Conservation (phyloP, 2,329 filamentous ascomycete species). For the Microthyrium microscopicum region DNA sequence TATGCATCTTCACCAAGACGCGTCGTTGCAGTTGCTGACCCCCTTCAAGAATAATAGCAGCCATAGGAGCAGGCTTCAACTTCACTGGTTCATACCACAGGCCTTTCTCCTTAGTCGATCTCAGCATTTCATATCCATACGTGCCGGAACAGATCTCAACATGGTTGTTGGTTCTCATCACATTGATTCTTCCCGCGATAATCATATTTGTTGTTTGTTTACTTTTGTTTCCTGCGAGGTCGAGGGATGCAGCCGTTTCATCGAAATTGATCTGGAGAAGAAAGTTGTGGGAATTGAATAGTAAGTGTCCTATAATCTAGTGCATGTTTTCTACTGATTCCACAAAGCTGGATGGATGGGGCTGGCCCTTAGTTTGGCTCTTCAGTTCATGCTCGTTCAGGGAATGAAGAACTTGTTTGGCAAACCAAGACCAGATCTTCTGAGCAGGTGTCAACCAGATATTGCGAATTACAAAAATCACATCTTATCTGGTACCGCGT, state of each 20-base stretch:
- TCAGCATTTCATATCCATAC: constrained; percentile 64
- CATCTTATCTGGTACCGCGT: constrained; percentile 2
- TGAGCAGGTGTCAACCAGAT: constrained; percentile 62
- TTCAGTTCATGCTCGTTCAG: constrained; percentile 65
- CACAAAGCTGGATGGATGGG: constrained; percentile 54
- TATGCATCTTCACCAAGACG: constrained; percentile 10
- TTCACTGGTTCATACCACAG: constrained; percentile 47
- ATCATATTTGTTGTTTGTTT: constrained; percentile 55
- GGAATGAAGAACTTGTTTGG: constrained; percentile 64
- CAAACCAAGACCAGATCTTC: constrained; percentile 46
- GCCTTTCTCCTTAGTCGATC: constrained; percentile 56
- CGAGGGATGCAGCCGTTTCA: constrained; percentile 47
- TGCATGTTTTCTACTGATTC: not conserved
- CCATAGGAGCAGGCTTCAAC: constrained; percentile 42
- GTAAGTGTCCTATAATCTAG: constrained; percentile 5
- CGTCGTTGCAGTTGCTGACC: not conserved
- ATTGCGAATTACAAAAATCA: constrained; percentile 20
- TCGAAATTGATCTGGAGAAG: constrained; percentile 53
- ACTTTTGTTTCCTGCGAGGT: constrained; percentile 54
- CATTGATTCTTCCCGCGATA: constrained; percentile 45
- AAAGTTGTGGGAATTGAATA: constrained; percentile 84
- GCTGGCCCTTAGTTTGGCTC: constrained; percentile 52
- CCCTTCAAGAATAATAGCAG: constrained; percentile 34
- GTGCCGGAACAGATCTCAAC: constrained; percentile 56
- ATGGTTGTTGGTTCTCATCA: constrained; percentile 46